Base-by-base conservation (phyloP, 768 basidiomycete species). In the Leccinum incarnatum region DNA sequence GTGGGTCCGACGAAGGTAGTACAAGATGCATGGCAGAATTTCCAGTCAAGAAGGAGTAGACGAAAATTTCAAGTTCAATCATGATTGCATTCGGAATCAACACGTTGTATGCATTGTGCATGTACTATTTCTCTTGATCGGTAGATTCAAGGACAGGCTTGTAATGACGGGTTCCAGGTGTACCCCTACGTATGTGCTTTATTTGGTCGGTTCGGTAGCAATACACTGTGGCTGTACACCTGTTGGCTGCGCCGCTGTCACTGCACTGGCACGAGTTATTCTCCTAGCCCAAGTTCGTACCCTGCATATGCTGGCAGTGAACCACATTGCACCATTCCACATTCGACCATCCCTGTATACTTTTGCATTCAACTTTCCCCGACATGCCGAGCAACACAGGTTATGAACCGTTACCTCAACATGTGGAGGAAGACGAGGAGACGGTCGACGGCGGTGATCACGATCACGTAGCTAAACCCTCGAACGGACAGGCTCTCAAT, bases 351-450 rank as follows among this genome's bases (percentile, higher is more conserved):
- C 47, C 12, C 21, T 37, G 17, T 23, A 30, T 32, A 59, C 29
- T 56, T 42, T 27, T n/a, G 19, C 50, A 15, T 46, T 47, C 36
- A 37, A 57, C 17, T 42, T 46, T 48, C 54, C 52, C 56, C 63
- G 55, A 34, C 11, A 82, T 82, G 81, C 76, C 78, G 17, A 76
- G 70, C 60, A 69, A 77, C 54, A 67, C 80, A 34, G 79, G 79
- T 51, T 82, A 82, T 61, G 77, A 82, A 58, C 78, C 74, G 8
- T 64, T 82, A 45, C 72, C 80, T 6, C 81, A 82, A 65, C 70
- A 64, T 23, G 64, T 60, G 8, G 76, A 79, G 51, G 74, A 76
- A 47, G 77, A 79, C 56, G 74, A 74, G 27, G 72, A 76, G 40
- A 73, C 65, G 5, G 62, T 72, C 32, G 74, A 80, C 30, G 74